Conservation (phyloP, 306 rosid genomes). For the Comarum palustre region DNA sequence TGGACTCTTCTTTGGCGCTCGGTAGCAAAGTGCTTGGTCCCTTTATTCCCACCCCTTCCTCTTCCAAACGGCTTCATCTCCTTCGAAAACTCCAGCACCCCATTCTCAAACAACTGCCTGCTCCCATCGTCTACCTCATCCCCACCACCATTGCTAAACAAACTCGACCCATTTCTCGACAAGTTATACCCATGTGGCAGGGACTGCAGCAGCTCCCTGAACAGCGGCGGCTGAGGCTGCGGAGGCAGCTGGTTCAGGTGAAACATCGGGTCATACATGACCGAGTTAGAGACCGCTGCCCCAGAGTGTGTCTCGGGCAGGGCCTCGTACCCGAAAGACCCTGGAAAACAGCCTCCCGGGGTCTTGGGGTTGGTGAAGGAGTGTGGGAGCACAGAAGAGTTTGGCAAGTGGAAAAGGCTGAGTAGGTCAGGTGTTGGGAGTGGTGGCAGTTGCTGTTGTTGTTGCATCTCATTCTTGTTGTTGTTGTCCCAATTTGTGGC, state of each 20-base stretch:
- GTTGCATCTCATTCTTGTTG: constrained; percentile 32
- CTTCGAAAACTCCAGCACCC: constrained; percentile 57
- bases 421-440: constrained; percentile 61
- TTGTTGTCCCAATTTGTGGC: constrained; percentile 12
- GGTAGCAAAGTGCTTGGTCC: constrained; percentile 39
- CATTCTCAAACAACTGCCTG: constrained; percentile 46
- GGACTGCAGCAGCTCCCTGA: constrained; percentile 65
- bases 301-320: background rate
- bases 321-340: constrained; percentile 31
- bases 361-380: constrained; percentile 51
- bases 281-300: constrained; percentile 6
- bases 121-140: constrained; percentile 62
- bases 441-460: constrained; percentile 32
- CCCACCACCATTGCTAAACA: constrained; percentile 47
- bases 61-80: constrained; percentile 44
- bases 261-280: constrained; percentile 58
- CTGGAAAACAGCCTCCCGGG: constrained; percentile 33
- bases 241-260: constrained; percentile 79
- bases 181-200: constrained; percentile 66
- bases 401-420: constrained; percentile 62
- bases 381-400: constrained; percentile 46
- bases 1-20: constrained; percentile 65
- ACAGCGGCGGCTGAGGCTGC: constrained; percentile 81
- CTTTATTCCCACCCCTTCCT: constrained; percentile 45
- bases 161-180: constrained; percentile 39